A percentile compares a stretch with the other conserved stretches of the same genome.
Conservation (phyloP, 129 eudicot genomes). For the Saposhnikovia divaricata region DNA sequence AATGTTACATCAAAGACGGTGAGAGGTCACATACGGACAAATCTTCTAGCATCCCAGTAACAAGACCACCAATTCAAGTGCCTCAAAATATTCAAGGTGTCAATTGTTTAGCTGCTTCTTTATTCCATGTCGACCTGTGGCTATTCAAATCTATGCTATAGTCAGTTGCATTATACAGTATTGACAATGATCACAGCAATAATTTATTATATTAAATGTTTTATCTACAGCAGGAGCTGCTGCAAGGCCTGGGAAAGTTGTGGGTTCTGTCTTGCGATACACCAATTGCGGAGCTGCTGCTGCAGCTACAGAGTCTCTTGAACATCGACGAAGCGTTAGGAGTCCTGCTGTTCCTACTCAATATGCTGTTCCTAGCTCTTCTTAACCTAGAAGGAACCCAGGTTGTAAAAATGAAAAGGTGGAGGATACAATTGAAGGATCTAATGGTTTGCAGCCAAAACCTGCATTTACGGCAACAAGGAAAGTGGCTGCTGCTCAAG, state of each 20-base stretch:
- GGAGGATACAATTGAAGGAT: slow-evolving; percentile 51
- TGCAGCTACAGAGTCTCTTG: slow-evolving; percentile 47
- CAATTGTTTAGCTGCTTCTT: slow-evolving; percentile 3
- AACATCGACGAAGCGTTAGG: slow-evolving; percentile 60
- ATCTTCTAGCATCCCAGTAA: slow-evolving; percentile 46
- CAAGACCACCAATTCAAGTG: slow-evolving; percentile 69
- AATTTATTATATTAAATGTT: not conserved
- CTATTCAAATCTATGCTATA: not conserved
- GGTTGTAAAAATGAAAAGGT: slow-evolving; percentile 57
- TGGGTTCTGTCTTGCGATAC: slow-evolving; percentile 60
- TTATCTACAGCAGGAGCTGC: slow-evolving; percentile 43
- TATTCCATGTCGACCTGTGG: not conserved
- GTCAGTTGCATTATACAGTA: not conserved
- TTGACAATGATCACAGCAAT: not conserved
- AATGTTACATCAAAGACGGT: slow-evolving; percentile 68
- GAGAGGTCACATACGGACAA: slow-evolving; percentile 52
- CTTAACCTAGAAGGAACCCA: slow-evolving; percentile 66
- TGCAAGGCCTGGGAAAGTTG: slow-evolving; percentile 91
- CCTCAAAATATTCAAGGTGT: slow-evolving; percentile 75
- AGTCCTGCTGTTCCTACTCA: slow-evolving; percentile 65
- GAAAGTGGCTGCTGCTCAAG: slow-evolving; percentile 84
- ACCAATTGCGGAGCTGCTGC: slow-evolving; percentile 52
- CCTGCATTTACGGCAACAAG: slow-evolving; percentile 77
- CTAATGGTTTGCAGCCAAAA: slow-evolving; percentile 63
- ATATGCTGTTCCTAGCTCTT: slow-evolving; percentile 53